Evolutionary conservation across 2,329 filamentous ascomycete genomes (phyloP).

Genomic region (Basipetospora chlamydospora): DNA sequence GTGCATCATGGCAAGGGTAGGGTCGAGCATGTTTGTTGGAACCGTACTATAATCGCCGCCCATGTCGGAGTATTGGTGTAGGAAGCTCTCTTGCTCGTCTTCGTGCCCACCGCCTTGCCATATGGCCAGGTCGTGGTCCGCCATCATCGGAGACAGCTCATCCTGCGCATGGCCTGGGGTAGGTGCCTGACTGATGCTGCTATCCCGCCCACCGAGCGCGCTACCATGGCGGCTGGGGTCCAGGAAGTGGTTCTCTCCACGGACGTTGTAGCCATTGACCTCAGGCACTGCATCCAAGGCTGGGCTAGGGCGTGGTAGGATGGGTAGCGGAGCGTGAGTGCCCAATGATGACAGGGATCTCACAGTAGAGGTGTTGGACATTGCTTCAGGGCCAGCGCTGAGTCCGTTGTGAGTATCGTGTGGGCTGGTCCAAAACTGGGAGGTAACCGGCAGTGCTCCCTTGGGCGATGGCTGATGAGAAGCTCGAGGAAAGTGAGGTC

Average conservation of each 20-base stretch:
- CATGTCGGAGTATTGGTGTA: constrained; percentile 6
- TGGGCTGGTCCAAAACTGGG: constrained; percentile 1
- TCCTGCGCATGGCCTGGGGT: background rate
- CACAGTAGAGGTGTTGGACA: no score
- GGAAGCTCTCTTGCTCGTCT: constrained; percentile 5
- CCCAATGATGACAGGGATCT: no score
- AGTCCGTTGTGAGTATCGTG: background rate
- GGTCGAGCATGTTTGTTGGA: constrained; percentile 4
- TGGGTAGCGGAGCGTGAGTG: no score
- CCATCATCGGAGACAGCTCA: constrained; percentile 4
- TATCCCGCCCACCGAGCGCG: no score
- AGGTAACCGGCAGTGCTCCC: background rate
- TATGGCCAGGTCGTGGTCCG: constrained; percentile 2
- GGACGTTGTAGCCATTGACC: no score
- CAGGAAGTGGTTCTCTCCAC: no score
- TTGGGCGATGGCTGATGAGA: background rate
- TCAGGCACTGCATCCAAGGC: no score
- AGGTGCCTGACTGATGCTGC: no score
- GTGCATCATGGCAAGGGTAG: constrained; percentile 2
- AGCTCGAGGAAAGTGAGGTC: background rate
- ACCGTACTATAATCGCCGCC: constrained; percentile 2
- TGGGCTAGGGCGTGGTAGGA: no score
- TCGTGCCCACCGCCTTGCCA: constrained; percentile 2
- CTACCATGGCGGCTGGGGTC: no score
- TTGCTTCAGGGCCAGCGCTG: no score